phyloP scores from a whole-genome alignment of 106 monocot genomes.

The Dioscorea zingiberensis region DNA sequence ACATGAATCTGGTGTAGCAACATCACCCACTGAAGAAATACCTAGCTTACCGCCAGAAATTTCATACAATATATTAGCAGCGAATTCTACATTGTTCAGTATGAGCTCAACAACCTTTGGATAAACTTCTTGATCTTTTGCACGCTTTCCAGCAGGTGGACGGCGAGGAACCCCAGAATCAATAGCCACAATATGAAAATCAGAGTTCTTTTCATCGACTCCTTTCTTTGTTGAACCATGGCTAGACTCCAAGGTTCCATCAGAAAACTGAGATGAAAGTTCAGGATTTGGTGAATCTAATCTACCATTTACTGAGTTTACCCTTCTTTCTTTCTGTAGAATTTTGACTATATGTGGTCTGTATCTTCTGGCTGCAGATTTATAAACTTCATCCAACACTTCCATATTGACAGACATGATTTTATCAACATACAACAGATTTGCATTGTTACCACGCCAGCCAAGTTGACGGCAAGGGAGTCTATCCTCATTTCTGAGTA shows the following conservation, averaged over 20 bases:
- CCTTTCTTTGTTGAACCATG: not conserved
- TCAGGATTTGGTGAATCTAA: slow-evolving; percentile 9
- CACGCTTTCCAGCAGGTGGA: slow-evolving; percentile 79
- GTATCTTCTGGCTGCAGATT: slow-evolving; percentile 21
- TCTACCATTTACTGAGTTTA: slow-evolving; percentile 32
- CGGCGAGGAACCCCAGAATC: slow-evolving; percentile 87
- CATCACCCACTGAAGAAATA: slow-evolving; percentile 32
- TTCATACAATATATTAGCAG: slow-evolving; percentile 63
- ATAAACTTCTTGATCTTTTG: slow-evolving; percentile 69
- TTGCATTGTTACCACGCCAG: slow-evolving; percentile 94
- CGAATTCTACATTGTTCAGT: slow-evolving; percentile 61
- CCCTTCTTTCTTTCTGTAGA: slow-evolving; percentile 46
- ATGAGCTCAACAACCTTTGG: slow-evolving; percentile 87
- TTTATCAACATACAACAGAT: slow-evolving; percentile 55
- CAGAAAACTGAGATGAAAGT: slow-evolving; percentile 15
- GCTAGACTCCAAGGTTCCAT: slow-evolving; percentile 5
- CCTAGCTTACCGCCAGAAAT: slow-evolving; percentile 79
- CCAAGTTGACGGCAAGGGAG: slow-evolving; percentile 76
- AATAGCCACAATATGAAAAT: slow-evolving; percentile 71
- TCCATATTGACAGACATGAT: slow-evolving; percentile 19
- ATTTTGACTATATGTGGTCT: slow-evolving; percentile 14
- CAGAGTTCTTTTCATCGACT: slow-evolving; percentile 8
- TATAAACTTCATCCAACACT: slow-evolving; percentile 19
- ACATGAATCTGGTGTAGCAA: slow-evolving; percentile 10
- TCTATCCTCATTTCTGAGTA: slow-evolving; percentile 92